Evolutionary conservation across 176 grass and related monocot species (phyloP).

Genomic region (Rhipidocladum racemiflorum): DNA sequence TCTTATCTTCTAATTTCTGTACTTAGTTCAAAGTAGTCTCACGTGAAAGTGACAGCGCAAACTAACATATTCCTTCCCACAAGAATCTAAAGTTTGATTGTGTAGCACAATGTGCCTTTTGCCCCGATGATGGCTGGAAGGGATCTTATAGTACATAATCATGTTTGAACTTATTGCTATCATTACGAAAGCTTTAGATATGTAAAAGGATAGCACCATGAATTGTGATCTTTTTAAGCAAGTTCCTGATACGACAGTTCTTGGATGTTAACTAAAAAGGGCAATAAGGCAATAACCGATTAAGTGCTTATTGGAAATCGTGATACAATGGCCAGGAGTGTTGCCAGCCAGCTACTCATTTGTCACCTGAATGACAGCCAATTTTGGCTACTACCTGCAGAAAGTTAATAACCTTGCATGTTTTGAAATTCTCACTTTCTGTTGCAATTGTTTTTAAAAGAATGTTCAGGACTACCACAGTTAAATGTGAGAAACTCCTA

Average conservation of each 20-base stretch:
- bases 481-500: neutral
- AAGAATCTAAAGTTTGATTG: neutral
- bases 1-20: neutral
- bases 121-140: constrained; percentile 2
- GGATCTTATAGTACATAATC: neutral
- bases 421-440: neutral
- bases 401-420: neutral
- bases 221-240: neutral
- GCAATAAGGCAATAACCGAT: neutral
- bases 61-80: neutral
- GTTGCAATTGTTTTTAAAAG: neutral
- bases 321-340: neutral
- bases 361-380: neutral
- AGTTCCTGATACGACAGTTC: neutral
- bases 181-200: neutral
- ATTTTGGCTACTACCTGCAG: neutral
- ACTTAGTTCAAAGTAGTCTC: neutral
- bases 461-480: neutral
- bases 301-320: neutral
- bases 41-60: neutral
- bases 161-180: constrained; percentile 16
- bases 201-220: neutral
- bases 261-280: neutral
- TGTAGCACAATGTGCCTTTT: constrained; percentile 1
- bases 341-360: neutral